phyloP scores from a whole-genome alignment of 345 rosid species.

The Ricinus communis region DNA sequence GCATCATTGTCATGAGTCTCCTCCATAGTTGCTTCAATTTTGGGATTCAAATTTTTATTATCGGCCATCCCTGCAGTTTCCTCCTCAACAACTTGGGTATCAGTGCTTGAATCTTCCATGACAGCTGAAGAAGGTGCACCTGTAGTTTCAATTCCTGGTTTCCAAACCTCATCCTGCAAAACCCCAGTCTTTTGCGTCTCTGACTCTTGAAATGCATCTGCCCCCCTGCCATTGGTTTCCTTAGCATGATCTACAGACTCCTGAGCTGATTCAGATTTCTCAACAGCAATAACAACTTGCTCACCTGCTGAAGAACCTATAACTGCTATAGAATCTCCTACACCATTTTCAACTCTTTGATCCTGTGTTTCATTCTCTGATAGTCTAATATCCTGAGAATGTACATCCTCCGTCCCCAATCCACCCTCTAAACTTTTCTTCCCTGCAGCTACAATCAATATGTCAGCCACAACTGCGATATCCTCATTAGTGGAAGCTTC shows the following conservation, averaged over 20 bases:
- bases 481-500: constrained; percentile 22
- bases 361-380: constrained; percentile 14
- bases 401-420: constrained; percentile 3
- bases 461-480: constrained; percentile 13
- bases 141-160: constrained; percentile 11
- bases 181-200: constrained; percentile 13
- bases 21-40: constrained; percentile 13
- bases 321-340: constrained; percentile 5
- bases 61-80: neutral
- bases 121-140: constrained; percentile 13
- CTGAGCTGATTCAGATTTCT: constrained; percentile 11
- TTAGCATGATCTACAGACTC: neutral
- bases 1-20: neutral
- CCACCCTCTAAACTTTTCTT: constrained; percentile 15
- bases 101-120: constrained; percentile 13
- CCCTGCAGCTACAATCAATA: neutral
- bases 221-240: constrained; percentile 19
- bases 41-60: constrained; percentile 16
- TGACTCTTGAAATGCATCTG: constrained; percentile 14
- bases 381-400: constrained; percentile 6
- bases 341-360: constrained; percentile 24
- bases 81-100: constrained; percentile 13
- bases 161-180: constrained; percentile 3
- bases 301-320: constrained; percentile 5
- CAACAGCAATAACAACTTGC: constrained; percentile 5